A percentile compares a stretch with the other conserved stretches of the same genome.
phyloP scores from a whole-genome alignment of 495 filamentous ascomycete species.

The Lasiosphaeria miniovina region DNA sequence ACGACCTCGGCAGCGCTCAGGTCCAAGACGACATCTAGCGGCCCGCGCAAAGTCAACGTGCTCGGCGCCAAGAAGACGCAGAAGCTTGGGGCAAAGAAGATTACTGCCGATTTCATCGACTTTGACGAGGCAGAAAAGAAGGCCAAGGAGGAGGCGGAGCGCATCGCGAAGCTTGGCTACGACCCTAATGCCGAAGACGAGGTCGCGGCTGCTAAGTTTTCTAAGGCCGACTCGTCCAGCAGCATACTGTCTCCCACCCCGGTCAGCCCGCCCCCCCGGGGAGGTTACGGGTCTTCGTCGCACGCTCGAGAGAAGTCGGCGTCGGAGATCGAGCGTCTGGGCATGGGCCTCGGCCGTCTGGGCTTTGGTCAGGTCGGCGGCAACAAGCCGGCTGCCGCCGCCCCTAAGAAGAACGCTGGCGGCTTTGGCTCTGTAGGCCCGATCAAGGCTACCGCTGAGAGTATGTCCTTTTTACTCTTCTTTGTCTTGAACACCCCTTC shows the following conservation, averaged over 20 bases:
- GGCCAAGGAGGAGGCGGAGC: constrained; percentile 94
- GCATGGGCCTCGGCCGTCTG: constrained; percentile 83
- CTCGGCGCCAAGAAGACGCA: constrained; percentile 91
- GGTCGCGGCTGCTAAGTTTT: constrained; percentile 34
- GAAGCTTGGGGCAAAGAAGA: constrained; percentile 93
- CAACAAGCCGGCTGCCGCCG: constrained; percentile 56
- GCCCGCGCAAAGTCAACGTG: constrained; percentile 74
- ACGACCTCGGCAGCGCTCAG: constrained; percentile 72
- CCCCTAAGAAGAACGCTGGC: constrained; percentile 70
- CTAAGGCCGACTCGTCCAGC: constrained; percentile 43
- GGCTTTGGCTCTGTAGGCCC: constrained; percentile 83
- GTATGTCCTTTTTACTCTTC: constrained; percentile 43
- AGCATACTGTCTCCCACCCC: constrained; percentile 71
- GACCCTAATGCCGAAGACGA: constrained; percentile 84
- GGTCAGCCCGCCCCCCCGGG: constrained; percentile 57
- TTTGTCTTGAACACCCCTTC: neutral
- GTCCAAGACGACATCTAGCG: constrained; percentile 58
- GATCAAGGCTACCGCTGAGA: constrained; percentile 63
- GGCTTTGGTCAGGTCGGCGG: constrained; percentile 87
- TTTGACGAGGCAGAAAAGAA: constrained; percentile 97
- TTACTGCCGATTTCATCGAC: constrained; percentile 73
- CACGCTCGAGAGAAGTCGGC: constrained; percentile 56
- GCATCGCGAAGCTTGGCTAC: constrained; percentile 97
- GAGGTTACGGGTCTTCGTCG: constrained; percentile 58
- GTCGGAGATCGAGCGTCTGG: constrained; percentile 80